Base-by-base conservation (phyloP, 306 rosid genomes). In the Delonix regia region DNA sequence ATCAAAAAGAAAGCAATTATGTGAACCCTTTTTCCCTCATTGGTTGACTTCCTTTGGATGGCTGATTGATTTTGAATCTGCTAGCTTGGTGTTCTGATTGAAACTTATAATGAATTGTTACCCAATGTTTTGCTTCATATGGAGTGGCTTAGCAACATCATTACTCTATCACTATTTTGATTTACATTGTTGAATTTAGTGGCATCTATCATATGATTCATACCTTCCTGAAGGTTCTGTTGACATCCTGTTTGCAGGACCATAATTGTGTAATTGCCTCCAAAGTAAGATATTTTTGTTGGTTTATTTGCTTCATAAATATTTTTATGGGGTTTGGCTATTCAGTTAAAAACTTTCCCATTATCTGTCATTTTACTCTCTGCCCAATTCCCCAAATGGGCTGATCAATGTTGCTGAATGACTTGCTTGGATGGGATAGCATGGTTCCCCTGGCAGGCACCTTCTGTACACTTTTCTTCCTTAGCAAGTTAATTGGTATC, bases 301-400 rank as follows among this genome's bases (percentile, higher is more conserved):
- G 51, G 27, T 27, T 16, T 51, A 42, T 51, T 52, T 82, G 30
- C 44, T 61, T 22, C 63, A 13, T 18, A 44, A 82, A 42, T 39
- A 41, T 9, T 76, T 30, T 69, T 69, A 61, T 76, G 34, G 63
- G 34, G 63, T 25, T 15, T 76, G 69, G 59, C 14, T 44, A 33
- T n/a, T 44, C 13, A 56, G 15, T 42, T 24, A 36, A 25, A 36
- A 15, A 57, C 19, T 16, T 15, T 49, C 19, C 33, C 16, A 52
- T 19, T 55, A 22, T 73, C 39, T 2, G 71, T 33, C 62, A 9
- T 38, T 83, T 69, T 25, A 15, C 39, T 80, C 45, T 22, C 33
- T 27, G 36, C 56, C 57, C 21, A 7, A 36, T 41, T 71, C 61
- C 34, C 59, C 7, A 28, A 36, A 49, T 38, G 33, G 9, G 56